Base-by-base conservation (phyloP, 164 flowering plant genomes). In the Houttuynia cordata region DNA sequence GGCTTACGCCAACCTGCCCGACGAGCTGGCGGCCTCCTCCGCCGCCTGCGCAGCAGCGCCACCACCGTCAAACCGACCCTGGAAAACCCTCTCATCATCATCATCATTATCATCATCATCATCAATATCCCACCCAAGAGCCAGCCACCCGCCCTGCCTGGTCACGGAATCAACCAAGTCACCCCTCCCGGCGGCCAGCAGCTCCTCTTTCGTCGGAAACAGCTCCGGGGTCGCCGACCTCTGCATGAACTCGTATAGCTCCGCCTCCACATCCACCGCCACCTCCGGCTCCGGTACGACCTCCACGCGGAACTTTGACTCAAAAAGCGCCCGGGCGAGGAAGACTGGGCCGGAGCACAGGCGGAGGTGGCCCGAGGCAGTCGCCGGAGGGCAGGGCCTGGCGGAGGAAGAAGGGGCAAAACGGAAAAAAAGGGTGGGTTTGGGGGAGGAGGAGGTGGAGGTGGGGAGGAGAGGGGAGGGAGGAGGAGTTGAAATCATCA, bases 161-260 rank as follows among this genome's bases (percentile, higher is more conserved):
- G 40, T n/a, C 60, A 88, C 84, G 9, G 72, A 83, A 56, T 80
- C 78, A 41, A 80, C 92, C 75, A 91, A 85, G 77, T 91, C 96
- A 70, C 40, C 42, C 71, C 98, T 80, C 61, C 95, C 98, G 13
- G 85, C 87, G n/a, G 71, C 81, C 57, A 82, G 22, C 68, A 91
- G 66, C 75, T 91, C 82, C 60, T 79, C 70, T 74, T 71, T 86
- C n/a, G 71, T 78, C 4, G 96, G 97, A 75, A 91, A 91, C 49
- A 59, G 64, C 17, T 66, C 72, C 1, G 91, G 87, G 17, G 79
- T 83, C 71, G 65, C 61, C 0, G 93, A 88, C 21, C 68, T 70
- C 65, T 60, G 59, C 96, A 92, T 88, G 62, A 88, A 92, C 62
- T 87, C 86, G 71, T 87, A 69, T 61, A 92, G 76, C 77, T 83